phyloP scores from a whole-genome alignment of 257 asterid species.

The Thymus mandschuricus region DNA sequence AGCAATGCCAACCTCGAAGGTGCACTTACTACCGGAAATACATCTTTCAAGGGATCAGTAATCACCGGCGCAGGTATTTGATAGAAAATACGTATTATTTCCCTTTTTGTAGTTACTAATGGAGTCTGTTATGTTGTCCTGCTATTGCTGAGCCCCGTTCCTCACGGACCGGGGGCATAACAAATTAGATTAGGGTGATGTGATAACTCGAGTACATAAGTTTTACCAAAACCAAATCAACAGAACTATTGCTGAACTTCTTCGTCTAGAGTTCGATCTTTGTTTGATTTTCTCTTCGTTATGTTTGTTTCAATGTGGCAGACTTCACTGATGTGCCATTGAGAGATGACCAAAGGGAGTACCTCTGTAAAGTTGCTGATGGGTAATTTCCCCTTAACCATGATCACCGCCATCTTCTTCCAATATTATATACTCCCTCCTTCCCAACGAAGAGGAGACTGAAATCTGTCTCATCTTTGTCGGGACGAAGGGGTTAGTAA shows the following conservation, averaged over 20 bases:
- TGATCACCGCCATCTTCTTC: neutral
- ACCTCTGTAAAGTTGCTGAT: constrained; percentile 84
- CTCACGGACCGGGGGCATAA: neutral
- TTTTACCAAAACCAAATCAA: neutral
- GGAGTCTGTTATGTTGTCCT: neutral
- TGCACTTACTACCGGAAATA: constrained; percentile 91
- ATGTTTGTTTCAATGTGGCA: constrained; percentile 24
- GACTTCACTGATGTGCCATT: constrained; percentile 97
- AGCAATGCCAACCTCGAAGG: constrained; percentile 95
- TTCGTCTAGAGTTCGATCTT: neutral
- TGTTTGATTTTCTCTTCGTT: neutral
- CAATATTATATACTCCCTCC: too few relatives aligned
- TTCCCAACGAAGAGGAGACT: neutral
- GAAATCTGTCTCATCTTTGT: neutral
- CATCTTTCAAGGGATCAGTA: constrained; percentile 80
- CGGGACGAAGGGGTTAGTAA: neutral
- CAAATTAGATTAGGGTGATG: neutral
- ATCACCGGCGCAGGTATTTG: constrained; percentile 87
- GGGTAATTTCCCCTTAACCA: constrained; percentile 56
- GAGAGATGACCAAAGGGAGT: constrained; percentile 88
- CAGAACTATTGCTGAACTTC: neutral
- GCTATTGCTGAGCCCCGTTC: neutral
- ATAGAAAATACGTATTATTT: neutral
- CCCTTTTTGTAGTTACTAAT: neutral
- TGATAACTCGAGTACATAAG: neutral